Evolutionary conservation across 1,284 basidiomycete genomes (phyloP).

Genomic region (Ustilago trichophora): DNA sequence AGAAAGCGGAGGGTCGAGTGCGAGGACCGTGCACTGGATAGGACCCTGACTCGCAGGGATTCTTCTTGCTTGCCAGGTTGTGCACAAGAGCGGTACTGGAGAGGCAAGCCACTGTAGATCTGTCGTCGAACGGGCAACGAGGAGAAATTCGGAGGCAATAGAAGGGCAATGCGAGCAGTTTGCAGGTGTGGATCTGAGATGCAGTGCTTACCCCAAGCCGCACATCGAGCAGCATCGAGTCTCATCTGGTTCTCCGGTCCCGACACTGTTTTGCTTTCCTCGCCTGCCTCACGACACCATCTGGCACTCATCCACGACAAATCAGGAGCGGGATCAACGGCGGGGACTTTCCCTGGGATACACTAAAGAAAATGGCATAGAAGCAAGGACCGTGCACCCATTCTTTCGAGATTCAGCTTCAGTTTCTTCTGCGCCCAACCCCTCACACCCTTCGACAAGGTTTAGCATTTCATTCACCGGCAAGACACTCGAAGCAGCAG

Average conservation of each 20-base stretch:
- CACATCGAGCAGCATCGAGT: slow-evolving; percentile 1
- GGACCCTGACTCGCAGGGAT: slow-evolving; percentile 11
- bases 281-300: too few relatives aligned
- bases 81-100: neutral
- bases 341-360: too few relatives aligned
- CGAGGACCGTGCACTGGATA: slow-evolving; percentile 21
- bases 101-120: slow-evolving; percentile 20
- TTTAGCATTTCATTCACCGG: too few relatives aligned
- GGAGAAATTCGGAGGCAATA: neutral
- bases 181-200: slow-evolving; percentile 7
- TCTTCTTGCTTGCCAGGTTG: slow-evolving; percentile 2
- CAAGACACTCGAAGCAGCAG: too few relatives aligned
- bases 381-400: neutral
- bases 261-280: neutral
- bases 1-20: slow-evolving; percentile 2
- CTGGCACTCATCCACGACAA: too few relatives aligned
- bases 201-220: slow-evolving; percentile 43
- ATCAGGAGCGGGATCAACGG: too few relatives aligned
- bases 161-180: slow-evolving; percentile 1
- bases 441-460: too few relatives aligned
- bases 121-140: slow-evolving; percentile 1
- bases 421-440: too few relatives aligned
- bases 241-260: slow-evolving; percentile 7
- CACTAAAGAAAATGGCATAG: too few relatives aligned
- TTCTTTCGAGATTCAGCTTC: too few relatives aligned